Evolutionary conservation across 139 green algal genomes (phyloP).

Genomic region (Coelastrella sp.): DNA sequence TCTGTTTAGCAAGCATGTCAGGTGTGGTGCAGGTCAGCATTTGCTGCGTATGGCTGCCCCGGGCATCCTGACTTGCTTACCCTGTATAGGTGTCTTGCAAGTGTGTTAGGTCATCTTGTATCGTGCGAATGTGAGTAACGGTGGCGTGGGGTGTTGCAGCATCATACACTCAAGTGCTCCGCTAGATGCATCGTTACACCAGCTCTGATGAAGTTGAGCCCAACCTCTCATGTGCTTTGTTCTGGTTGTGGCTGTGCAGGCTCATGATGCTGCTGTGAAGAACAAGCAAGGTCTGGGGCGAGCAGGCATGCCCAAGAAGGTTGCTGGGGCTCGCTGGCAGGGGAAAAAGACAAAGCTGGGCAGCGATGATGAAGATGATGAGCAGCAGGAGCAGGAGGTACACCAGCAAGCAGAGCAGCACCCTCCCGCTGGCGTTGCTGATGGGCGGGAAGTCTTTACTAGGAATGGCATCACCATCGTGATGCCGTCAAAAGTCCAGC

Average conservation of each 20-base stretch:
- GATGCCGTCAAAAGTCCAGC: conserved; percentile 44
- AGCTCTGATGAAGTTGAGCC: too few relatives aligned
- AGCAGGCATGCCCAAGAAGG: conserved; percentile 80
- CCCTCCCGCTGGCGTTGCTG: neutral
- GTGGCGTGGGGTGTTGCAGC: too few relatives aligned
- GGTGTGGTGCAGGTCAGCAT: too few relatives aligned
- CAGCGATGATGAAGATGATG: conserved; percentile 64
- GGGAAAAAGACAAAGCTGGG: conserved; percentile 82
- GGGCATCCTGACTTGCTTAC: too few relatives aligned
- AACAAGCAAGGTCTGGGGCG: conserved; percentile 83
- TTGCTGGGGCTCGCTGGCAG: conserved; percentile 81
- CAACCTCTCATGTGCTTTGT: neutral
- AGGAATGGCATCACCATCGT: conserved; percentile 47
- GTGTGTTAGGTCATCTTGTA: too few relatives aligned
- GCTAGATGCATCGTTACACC: too few relatives aligned
- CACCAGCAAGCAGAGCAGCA: conserved; percentile 12
- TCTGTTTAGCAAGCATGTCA: too few relatives aligned
- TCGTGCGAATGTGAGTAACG: too few relatives aligned
- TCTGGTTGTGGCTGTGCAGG: conserved; percentile 26
- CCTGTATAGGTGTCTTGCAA: too few relatives aligned
- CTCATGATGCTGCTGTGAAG: conserved; percentile 70
- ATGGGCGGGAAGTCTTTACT: neutral
- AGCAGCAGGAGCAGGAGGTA: conserved; percentile 39
- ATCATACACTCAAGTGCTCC: too few relatives aligned
- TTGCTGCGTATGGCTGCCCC: too few relatives aligned